phyloP scores from a whole-genome alignment of 2,329 filamentous ascomycete species.

The Grosmannia huntii region DNA sequence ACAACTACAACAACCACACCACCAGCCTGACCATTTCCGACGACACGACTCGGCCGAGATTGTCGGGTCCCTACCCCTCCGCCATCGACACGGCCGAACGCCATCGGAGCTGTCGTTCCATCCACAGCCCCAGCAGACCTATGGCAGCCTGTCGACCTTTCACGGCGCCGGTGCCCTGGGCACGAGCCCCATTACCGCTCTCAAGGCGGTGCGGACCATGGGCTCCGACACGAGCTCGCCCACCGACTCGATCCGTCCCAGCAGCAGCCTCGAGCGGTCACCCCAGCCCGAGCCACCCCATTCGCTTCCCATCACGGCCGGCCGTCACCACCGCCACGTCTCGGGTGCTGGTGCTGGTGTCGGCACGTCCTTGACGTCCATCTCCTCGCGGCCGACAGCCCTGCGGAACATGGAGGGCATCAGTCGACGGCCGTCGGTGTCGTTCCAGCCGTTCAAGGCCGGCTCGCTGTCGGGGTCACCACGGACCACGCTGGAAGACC shows the following conservation, averaged over 20 bases:
- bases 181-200: slow-evolving; percentile 74
- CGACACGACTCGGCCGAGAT: slow-evolving; percentile 36
- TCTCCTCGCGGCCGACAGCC: slow-evolving; percentile 19
- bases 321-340: neutral
- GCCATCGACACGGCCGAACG: slow-evolving; percentile 36
- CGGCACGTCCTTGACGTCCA: slow-evolving; percentile 7
- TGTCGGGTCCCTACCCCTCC: slow-evolving; percentile 58
- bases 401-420: slow-evolving; percentile 37
- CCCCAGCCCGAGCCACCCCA: slow-evolving; percentile 26
- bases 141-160: slow-evolving; percentile 83
- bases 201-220: slow-evolving; percentile 53
- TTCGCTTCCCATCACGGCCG: slow-evolving; percentile 38
- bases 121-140: slow-evolving; percentile 47
- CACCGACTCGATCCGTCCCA: slow-evolving; percentile 32
- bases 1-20: neutral
- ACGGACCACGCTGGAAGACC: slow-evolving; percentile 33
- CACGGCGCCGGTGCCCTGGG: slow-evolving; percentile 66
- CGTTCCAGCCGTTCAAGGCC: slow-evolving; percentile 92
- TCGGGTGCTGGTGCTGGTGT: neutral
- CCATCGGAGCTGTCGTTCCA: slow-evolving; percentile 35
- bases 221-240: slow-evolving; percentile 52
- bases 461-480: slow-evolving; percentile 89
- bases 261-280: slow-evolving; percentile 25
- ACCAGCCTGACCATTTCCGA: slow-evolving; percentile 6
- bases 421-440: slow-evolving; percentile 66